These are phyloP conservation scores for Coix lacrymajobi DNA, from an alignment of 176 grass and related monocot genomes.

Conservation along the genomic window DNA sequence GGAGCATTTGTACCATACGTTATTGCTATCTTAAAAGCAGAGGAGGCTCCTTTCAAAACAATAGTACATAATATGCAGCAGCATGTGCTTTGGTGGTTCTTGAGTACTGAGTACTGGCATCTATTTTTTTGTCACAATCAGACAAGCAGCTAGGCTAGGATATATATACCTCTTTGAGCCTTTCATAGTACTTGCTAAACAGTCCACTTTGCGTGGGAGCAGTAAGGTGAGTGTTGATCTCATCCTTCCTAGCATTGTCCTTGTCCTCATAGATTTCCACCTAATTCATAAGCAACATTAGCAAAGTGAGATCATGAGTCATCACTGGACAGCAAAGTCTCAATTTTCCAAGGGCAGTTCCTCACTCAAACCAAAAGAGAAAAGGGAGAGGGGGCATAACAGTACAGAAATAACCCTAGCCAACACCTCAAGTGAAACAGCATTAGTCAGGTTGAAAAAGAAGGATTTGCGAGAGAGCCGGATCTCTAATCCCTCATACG, in stretches of 20 bases:
- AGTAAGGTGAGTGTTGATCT: constrained; percentile 67
- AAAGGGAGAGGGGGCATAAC: neutral
- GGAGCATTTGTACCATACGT: neutral
- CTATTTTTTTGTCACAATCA: neutral
- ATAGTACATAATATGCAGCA: neutral
- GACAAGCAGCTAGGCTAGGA: neutral
- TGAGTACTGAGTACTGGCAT: neutral
- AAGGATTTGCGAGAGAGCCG: neutral
- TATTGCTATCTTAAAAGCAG: neutral
- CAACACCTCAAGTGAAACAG: neutral
- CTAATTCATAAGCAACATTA: constrained; percentile 24
- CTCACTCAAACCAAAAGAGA: neutral
- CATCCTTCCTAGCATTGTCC: constrained; percentile 83
- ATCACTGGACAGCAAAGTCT: neutral
- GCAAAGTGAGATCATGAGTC: constrained; percentile 3
- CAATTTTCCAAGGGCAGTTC: neutral
- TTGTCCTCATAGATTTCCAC: constrained; percentile 90
- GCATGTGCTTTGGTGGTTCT: neutral
- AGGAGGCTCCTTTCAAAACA: neutral
- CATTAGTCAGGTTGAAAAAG: neutral
- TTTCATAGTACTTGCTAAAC: constrained; percentile 71
- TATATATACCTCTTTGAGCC: constrained; percentile 78
- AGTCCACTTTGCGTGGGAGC: constrained; percentile 36
- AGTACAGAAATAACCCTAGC: neutral
- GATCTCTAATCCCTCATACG: neutral